These are phyloP conservation scores for Lyophyllum semitale DNA, from an alignment of 768 basidiomycete species.

Conservation along the genomic window DNA sequence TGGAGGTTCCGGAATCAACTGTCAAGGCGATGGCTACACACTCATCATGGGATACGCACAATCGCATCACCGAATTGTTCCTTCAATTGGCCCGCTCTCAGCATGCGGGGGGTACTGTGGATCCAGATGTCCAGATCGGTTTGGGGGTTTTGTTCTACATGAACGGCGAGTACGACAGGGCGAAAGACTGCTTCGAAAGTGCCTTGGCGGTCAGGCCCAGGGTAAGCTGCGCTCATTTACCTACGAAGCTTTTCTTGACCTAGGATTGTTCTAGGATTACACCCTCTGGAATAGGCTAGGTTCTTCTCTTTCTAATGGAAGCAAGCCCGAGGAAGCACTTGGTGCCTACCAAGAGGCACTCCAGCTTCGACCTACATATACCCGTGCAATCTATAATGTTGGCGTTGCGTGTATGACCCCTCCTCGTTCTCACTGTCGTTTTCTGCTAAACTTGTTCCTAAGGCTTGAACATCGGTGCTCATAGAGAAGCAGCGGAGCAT, in stretches of 20 bases:
- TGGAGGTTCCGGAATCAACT: constrained; percentile 56
- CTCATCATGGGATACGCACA: constrained; percentile 82
- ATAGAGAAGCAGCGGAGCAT: constrained; percentile 96
- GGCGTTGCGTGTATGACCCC: constrained; percentile 87
- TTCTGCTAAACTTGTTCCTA: constrained; percentile 5
- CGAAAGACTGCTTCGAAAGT: constrained; percentile 93
- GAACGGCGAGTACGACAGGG: constrained; percentile 81
- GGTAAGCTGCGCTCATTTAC: constrained; percentile 22
- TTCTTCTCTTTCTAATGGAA: constrained; percentile 92
- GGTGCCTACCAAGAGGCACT: constrained; percentile 90
- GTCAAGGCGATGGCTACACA: constrained; percentile 53
- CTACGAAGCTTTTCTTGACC: background rate
- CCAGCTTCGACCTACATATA: constrained; percentile 90
- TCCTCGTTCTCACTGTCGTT: constrained; percentile 1
- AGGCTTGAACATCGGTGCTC: constrained; percentile 96
- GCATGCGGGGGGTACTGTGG: constrained; percentile 67
- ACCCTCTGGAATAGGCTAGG: constrained; percentile 95
- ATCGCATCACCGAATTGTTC: constrained; percentile 80
- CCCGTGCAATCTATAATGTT: constrained; percentile 96
- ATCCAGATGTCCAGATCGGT: constrained; percentile 92
- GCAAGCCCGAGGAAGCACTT: constrained; percentile 90
- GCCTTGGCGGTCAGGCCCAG: constrained; percentile 80
- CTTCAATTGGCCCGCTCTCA: constrained; percentile 82
- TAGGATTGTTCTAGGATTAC: constrained; percentile 61
- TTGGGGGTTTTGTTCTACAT: constrained; percentile 93